Base-by-base conservation (phyloP, 805 yeast genomes). In the Candida andamanensis region DNA sequence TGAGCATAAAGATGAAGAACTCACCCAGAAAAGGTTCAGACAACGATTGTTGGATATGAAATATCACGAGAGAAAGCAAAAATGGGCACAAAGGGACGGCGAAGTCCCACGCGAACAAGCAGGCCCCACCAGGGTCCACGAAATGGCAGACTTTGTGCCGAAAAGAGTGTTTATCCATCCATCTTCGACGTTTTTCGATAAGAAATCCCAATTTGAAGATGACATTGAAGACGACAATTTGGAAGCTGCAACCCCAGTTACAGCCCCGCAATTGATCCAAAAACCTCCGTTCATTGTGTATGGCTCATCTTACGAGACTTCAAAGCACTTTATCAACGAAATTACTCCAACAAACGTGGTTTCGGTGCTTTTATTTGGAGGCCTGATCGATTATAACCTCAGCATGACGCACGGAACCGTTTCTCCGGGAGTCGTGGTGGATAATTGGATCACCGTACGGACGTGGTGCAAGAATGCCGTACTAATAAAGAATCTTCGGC, bases 391-490 rank as follows among this genome's bases (percentile, higher is more conserved):
- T 24, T 81, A 78, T 50, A 85, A 82, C 44, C 43, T 78, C 29
- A 40, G 54, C 19, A 53, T 68, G 0, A 61, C 72, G 1, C 49
- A 54, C 5, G 71, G 72, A 1, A 68, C 62, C 24, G 69, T 78
- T 4, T 73, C 87, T 0, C 94, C 95, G 0, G 97, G 97, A 15
- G 74, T 92, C 21, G 77, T 86, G 6, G 60, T 90, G 34, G 95
- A 85, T 44, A 70, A 71, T n/a, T 89, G 97, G 97, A 58, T 85
- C 20, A 94, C 96, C 1, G 69, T 90, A 9, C 69, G 85, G 40
- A 85, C 96, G 1, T 90, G 97, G 97, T 82, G 95, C 42, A 84
- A 92, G 43, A 85, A 89, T 47, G 97, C 89, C 1, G 95, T 90
- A 2, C 60, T 90, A 28, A 70, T 89, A 18, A 82, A 84, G 36